These are phyloP conservation scores for Solanum pinnatisectum DNA, from an alignment of 257 asterid genomes.

Conservation along the genomic window DNA sequence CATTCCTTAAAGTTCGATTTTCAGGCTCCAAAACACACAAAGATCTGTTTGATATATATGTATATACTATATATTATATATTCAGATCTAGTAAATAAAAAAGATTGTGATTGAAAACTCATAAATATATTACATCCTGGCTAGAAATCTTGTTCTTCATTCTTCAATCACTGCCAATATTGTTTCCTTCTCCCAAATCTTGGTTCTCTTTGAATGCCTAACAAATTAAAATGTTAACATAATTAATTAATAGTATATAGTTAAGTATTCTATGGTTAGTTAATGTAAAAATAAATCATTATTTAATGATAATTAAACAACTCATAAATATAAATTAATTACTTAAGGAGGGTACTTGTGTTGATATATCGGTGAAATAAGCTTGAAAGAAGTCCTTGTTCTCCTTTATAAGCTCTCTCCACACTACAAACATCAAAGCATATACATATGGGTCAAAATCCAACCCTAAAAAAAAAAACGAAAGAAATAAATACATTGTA, in stretches of 20 bases:
- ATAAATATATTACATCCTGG: background rate
- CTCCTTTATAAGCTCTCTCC: conserved; percentile 51
- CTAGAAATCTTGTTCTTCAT: background rate
- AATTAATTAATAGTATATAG: background rate
- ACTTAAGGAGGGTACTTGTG: conserved; percentile 21
- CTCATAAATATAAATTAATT: background rate
- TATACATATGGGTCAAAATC: background rate
- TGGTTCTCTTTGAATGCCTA: conserved; percentile 5
- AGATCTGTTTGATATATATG: too few species aligned
- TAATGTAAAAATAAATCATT: background rate
- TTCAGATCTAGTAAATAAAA: background rate
- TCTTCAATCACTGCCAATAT: conserved; percentile 9
- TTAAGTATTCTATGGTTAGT: background rate
- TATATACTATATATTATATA: too few species aligned
- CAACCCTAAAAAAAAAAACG: background rate
- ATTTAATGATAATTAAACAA: too few species aligned
- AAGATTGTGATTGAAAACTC: background rate
- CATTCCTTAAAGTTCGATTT: too few species aligned
- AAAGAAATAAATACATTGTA: too few species aligned
- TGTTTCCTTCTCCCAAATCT: conserved; percentile 28
- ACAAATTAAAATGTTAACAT: background rate
- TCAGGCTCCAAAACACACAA: too few species aligned
- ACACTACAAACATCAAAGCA: conserved; percentile 28
- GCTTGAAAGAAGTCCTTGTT: conserved; percentile 59
- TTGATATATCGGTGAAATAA: conserved; percentile 37